Conservation (phyloP, 495 filamentous ascomycete species). For the Alectoria sarmentosa region DNA sequence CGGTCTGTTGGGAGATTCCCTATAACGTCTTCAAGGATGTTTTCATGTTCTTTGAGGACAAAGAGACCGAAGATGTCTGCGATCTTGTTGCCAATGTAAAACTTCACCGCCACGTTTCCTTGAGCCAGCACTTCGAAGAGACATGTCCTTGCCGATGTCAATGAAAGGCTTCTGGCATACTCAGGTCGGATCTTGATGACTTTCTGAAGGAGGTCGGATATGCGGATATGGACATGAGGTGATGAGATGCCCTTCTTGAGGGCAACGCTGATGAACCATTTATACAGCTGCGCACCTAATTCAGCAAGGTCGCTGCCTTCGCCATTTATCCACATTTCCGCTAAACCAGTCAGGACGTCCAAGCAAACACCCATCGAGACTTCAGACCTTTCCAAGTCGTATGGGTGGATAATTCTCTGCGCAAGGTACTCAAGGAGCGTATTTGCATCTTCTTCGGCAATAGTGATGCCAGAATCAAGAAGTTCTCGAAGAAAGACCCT, state of each 20-base stretch:
- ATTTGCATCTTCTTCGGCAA: conserved; percentile 35
- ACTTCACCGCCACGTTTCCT: conserved; percentile 66
- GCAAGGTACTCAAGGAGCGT: conserved; percentile 47
- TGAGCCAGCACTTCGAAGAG: conserved; percentile 64
- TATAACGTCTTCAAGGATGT: conserved; percentile 71
- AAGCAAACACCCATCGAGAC: conserved; percentile 62
- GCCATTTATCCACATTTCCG: conserved; percentile 53
- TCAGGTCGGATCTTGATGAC: conserved; percentile 57
- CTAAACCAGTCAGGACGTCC: conserved; percentile 60
- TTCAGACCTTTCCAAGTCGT: conserved; percentile 69
- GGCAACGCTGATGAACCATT: conserved; percentile 61
- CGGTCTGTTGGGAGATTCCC: conserved; percentile 62
- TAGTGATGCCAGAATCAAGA: conserved; percentile 30
- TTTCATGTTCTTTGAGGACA: conserved; percentile 69
- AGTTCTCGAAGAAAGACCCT: conserved; percentile 44
- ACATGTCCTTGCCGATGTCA: conserved; percentile 64
- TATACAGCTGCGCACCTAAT: conserved; percentile 67
- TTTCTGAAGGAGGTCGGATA: conserved; percentile 59
- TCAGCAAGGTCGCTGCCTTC: conserved; percentile 49
- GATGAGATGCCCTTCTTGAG: conserved; percentile 60
- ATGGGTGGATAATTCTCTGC: conserved; percentile 52
- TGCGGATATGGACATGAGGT: conserved; percentile 52
- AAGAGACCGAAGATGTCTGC: conserved; percentile 75
- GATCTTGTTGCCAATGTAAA: conserved; percentile 57
- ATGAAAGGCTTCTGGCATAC: conserved; percentile 47